A percentile compares a stretch with the other conserved stretches of the same genome.
Evolutionary conservation across 345 rosid genomes (phyloP).

Genomic region (Hevea brasiliensis): DNA sequence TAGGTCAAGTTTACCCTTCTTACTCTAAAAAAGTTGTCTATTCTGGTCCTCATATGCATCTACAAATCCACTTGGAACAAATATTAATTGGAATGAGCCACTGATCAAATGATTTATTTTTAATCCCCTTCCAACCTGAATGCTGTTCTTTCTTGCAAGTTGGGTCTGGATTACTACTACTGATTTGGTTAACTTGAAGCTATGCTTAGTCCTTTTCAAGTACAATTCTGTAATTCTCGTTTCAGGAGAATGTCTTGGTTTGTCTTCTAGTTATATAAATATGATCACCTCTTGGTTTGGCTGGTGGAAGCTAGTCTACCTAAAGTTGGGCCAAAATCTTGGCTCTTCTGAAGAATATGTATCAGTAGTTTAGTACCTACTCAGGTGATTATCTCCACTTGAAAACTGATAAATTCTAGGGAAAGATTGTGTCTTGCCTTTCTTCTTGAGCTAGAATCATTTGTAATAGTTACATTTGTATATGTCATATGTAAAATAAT

Average conservation of each 20-base stretch:
- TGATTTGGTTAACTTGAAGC: conserved; percentile 6
- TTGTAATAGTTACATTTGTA: neutral
- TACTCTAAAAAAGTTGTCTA: neutral
- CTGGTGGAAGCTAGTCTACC: neutral
- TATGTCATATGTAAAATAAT: neutral
- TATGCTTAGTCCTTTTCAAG: neutral
- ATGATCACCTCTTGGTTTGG: neutral
- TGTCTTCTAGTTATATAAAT: neutral
- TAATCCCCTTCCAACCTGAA: neutral
- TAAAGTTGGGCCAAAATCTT: conserved; percentile 1
- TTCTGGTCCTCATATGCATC: conserved; percentile 3
- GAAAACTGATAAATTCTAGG: neutral
- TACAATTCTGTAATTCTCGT: neutral
- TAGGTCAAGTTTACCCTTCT: neutral
- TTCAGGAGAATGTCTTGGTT: neutral
- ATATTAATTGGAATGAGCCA: neutral
- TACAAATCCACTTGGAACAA: neutral
- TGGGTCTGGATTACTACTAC: conserved; percentile 13
- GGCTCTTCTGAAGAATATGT: neutral
- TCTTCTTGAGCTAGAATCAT: neutral
- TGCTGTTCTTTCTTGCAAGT: neutral
- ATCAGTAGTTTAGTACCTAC: neutral
- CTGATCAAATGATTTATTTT: neutral
- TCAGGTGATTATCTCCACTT: neutral
- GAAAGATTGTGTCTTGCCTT: neutral